phyloP scores from a whole-genome alignment of 495 filamentous ascomycete species.

The Thermothielavioides terrestris region DNA sequence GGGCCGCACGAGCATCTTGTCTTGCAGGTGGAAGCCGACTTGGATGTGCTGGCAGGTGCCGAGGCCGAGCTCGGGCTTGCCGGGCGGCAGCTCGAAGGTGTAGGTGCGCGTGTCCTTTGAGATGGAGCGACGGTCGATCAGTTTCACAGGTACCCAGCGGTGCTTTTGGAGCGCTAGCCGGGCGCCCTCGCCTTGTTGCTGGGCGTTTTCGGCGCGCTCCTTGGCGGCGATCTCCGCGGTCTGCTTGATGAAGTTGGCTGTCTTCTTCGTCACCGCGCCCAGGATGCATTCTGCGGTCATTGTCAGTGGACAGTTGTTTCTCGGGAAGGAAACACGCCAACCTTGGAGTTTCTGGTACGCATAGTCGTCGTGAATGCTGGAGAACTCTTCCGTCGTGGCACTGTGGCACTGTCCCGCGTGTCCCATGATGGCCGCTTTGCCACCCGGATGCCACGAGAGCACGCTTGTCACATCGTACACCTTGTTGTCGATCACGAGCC shows the following conservation, averaged over 20 bases:
- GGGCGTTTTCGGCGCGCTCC: constrained; percentile 8
- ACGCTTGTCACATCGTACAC: constrained; percentile 69
- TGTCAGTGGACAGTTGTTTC: background rate
- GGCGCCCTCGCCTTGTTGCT: background rate
- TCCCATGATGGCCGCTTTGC: constrained; percentile 35
- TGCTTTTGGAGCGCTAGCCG: constrained; percentile 5
- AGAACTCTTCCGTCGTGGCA: constrained; percentile 5
- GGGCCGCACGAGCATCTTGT: constrained; percentile 16
- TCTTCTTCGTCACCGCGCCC: constrained; percentile 31
- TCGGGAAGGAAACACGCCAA: background rate
- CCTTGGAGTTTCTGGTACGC: constrained; percentile 6
- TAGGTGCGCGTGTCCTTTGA: constrained; percentile 22
- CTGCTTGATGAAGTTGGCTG: constrained; percentile 26
- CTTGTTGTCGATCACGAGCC: constrained; percentile 62
- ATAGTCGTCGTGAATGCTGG: constrained; percentile 10
- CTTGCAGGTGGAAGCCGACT: constrained; percentile 26
- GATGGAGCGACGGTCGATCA: constrained; percentile 13
- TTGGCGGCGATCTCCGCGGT: constrained; percentile 21
- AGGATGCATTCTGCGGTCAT: constrained; percentile 25
- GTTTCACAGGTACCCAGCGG: constrained; percentile 17
- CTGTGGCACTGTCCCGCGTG: constrained; percentile 9
- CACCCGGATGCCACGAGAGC: constrained; percentile 61
- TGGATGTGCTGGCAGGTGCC: constrained; percentile 30
- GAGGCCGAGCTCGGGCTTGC: constrained; percentile 17
- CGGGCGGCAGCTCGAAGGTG: constrained; percentile 24